Evolutionary conservation across 108 stramenopile genomes (phyloP), one percentile per base, ranked within the genome.

Genomic region (Conticribra guillardii): DNA sequence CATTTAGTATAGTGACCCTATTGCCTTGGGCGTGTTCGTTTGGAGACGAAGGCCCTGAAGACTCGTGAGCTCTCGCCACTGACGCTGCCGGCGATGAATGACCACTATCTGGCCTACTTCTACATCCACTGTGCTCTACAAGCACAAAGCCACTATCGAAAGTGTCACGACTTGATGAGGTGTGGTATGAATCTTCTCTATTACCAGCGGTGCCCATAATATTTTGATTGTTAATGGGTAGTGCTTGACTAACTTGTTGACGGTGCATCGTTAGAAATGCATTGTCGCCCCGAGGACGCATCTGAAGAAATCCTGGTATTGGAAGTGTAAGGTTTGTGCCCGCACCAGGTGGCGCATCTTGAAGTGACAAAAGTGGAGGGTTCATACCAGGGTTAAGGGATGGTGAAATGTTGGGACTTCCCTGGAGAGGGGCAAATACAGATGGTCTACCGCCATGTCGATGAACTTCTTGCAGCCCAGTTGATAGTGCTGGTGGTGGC

Each of bases 101-200:
- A 24, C 62, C 54, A 60, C 70, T 71, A 23, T 66, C 70, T 59
- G 78, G 64, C 22, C 59, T 52, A 49, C 66, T 75, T 51, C 53
- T 52, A 53, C 64, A 61, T 27, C 67, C 47, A 34, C 64, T 76
- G 64, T 90, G 86, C 48, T 91, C 90, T 4, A 94, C 93, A 79
- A 94, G 89, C 46, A 94, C 90, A 78, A 90, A 94, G 8, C 69
- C 82, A 9, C 85, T 86, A 37, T 79, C 80, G 48, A 71, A 85
- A 17, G 79, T 64, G 52, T 84, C 79, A 1, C 80, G 64, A 48
- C 33, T 66, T 2, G 76, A 78, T 29, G 68, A 52, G 32, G 62
- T 64, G 1, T 69, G 47, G 30, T 32, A 50, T 41, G 69, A 49
- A n/a, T 57, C 58, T 22, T 54, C 61, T 48, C 57, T 71, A 24